Evolutionary conservation across 352 stramenopile species (phyloP), one percentile per base, ranked within the genome.

Genomic region (Stramenopiles sp.): DNA sequence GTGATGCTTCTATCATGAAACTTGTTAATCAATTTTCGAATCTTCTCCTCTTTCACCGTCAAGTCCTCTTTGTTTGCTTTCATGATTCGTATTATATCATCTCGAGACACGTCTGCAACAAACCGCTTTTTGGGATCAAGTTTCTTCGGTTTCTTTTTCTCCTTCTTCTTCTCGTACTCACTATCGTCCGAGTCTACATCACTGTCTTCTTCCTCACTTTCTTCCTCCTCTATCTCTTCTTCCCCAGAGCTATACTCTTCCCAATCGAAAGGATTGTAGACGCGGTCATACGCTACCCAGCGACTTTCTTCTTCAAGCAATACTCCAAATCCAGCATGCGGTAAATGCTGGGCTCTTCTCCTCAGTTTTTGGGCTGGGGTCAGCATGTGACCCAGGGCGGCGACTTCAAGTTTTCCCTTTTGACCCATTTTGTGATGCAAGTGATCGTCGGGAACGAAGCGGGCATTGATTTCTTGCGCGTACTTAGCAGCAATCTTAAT

Each of bases 191-290:
- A 18, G 25, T 25, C 43, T 18, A 25, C 12, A 25, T 53, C 43
- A 53, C 12, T 25, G 12, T 12, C 25, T 25, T 53, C 43, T 53
- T 53, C 43, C 12, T 12, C 43, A 18, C 25, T 25, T 25, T 18
- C 25, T 53, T 53, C 43, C 12, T 53, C 43, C 43, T 53, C 43
- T 53, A 25, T 53, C 12, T 53, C 43, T 53, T 12, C 12, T 53
- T 53, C 43, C 25, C 43, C 43, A 53, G 43, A 53, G 25, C 43
- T 53, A 53, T 53, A 53, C 43, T 53, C 43, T 53, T 53, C 43
- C 43, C 43, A 53, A 18, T 53, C 43, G 25, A 53, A 53, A 53
- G 43, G 43, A 53, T 53, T 53, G 43, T 53, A 53, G 25, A 53
- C 43, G 12, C 43, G 43, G 43, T 53, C 43, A 25, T 53, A 53